Percentiles rank a stretch among this genome's conserved stretches.
Conservation (phyloP, 2,329 filamentous ascomycete species). For the Cordyceps cicadae region DNA sequence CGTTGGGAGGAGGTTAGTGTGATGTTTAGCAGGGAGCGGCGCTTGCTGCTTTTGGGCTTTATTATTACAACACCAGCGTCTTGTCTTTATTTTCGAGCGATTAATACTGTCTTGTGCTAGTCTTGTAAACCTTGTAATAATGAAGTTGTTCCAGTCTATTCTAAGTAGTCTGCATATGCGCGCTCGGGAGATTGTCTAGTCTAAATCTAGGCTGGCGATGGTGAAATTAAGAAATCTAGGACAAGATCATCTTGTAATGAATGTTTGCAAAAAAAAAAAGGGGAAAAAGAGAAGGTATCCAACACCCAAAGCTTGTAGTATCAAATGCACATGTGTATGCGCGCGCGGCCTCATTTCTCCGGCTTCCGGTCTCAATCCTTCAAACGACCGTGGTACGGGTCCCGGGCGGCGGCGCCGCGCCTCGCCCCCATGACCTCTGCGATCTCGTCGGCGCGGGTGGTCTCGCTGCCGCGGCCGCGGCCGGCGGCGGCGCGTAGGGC, state of each 20-base stretch:
- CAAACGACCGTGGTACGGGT: conserved; percentile 6
- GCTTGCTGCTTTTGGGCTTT: background rate
- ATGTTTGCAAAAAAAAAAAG: background rate
- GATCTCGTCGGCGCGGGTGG: conserved; percentile 6
- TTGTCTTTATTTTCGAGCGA: background rate
- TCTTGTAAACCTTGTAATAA: background rate
- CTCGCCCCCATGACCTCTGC: background rate
- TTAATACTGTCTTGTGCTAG: background rate
- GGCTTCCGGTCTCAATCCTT: background rate
- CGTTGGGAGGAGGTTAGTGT: background rate
- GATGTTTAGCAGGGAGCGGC: background rate
- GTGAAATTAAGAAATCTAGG: background rate
- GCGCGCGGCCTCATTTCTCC: too few species aligned
- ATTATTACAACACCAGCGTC: background rate
- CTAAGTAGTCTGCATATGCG: background rate
- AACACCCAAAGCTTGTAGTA: background rate
- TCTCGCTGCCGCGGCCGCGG: too few species aligned
- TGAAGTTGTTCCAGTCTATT: background rate
- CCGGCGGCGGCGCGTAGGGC: conserved; percentile 57
- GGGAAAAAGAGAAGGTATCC: background rate
- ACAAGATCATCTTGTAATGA: background rate
- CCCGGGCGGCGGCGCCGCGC: background rate
- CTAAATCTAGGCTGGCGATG: background rate
- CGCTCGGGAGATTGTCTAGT: background rate
- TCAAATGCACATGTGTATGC: background rate